Conservation (phyloP, 2,329 filamentous ascomycete genomes). For the Albophoma yamanashiensis region DNA sequence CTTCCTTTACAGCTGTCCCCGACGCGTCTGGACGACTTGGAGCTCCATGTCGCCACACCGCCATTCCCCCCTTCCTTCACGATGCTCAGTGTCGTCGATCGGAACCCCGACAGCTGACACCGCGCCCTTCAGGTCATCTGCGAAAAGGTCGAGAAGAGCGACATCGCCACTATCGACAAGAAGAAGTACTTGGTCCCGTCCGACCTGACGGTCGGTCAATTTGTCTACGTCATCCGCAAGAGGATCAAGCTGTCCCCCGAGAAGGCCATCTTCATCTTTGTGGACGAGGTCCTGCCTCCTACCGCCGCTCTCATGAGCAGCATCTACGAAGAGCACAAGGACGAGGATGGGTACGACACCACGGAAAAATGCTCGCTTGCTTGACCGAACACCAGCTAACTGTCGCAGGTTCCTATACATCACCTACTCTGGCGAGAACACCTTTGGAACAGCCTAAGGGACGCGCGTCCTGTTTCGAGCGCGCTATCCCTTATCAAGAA, state of each 20-base stretch:
- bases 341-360: constrained; percentile 51
- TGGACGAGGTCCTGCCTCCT: constrained; percentile 93
- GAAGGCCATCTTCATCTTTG: constrained; percentile 99
- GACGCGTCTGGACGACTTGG: neutral
- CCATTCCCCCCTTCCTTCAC: neutral
- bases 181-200: constrained; percentile 99
- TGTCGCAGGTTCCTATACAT: constrained; percentile 81
- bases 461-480: neutral
- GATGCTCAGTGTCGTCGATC: neutral
- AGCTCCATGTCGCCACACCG: neutral
- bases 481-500: constrained; percentile 6
- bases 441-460: constrained; percentile 54
- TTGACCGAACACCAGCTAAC: neutral
- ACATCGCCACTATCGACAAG: constrained; percentile 99
- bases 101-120: neutral
- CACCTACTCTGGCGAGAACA: constrained; percentile 99
- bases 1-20: neutral
- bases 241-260: constrained; percentile 98
- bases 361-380: neutral
- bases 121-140: constrained; percentile 69
- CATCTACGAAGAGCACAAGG: constrained; percentile 99
- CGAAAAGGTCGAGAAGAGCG: constrained; percentile 98
- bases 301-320: constrained; percentile 98
- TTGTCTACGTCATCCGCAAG: constrained; percentile 99
- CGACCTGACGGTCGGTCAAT: constrained; percentile 96